Conservation (phyloP, 768 basidiomycete genomes). For the Suillus spraguei region DNA sequence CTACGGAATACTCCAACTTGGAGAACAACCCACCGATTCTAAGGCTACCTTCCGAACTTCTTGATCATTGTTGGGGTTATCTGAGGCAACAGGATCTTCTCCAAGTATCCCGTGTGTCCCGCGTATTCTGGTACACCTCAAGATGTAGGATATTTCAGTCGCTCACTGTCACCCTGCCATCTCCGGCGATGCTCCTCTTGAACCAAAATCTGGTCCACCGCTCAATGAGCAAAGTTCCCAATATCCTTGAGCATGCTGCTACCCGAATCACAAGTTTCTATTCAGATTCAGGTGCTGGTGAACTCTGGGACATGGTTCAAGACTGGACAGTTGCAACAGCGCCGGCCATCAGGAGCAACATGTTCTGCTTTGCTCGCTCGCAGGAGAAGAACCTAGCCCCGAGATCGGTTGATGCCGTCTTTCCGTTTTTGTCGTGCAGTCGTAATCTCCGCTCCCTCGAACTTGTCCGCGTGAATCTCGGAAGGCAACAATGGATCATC, state of each 20-base stretch:
- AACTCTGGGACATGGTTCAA: slow-evolving; percentile 6
- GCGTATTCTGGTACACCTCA: neutral
- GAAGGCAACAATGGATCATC: neutral
- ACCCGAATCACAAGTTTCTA: slow-evolving; percentile 5
- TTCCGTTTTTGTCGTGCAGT: neutral
- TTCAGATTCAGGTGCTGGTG: slow-evolving; percentile 1
- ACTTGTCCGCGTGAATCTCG: neutral
- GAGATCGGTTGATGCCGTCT: neutral
- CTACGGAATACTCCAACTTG: neutral
- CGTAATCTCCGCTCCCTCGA: slow-evolving; percentile 2
- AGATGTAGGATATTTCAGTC: slow-evolving; percentile 7
- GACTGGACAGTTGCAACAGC: neutral
- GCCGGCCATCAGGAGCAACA: neutral
- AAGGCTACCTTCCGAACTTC: neutral
- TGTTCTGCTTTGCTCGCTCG: neutral
- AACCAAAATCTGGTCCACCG: neutral
- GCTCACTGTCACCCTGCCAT: neutral
- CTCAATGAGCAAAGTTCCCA: neutral
- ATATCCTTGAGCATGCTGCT: neutral
- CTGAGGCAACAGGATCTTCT: neutral
- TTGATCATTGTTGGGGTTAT: slow-evolving; percentile 2
- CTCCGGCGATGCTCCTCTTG: neutral
- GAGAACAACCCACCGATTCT: slow-evolving; percentile 3
- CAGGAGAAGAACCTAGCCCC: neutral
- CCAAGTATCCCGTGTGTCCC: neutral